Conservation (phyloP, 2,329 filamentous ascomycete species). For the Apiospora hydei region DNA sequence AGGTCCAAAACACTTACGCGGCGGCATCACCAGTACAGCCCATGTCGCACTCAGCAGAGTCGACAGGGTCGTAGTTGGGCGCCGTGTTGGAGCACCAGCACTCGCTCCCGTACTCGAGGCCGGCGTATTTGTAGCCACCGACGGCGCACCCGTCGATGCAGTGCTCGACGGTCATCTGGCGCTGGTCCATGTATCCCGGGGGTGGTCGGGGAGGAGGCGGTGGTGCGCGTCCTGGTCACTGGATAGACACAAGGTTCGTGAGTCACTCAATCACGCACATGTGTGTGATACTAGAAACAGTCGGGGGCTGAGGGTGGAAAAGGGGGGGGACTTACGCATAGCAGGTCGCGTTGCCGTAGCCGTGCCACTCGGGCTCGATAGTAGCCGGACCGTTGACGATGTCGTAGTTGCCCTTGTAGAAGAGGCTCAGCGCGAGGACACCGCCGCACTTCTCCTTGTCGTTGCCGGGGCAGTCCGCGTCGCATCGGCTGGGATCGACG, state of each 20-base stretch:
- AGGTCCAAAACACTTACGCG: neutral
- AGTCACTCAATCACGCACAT: no score
- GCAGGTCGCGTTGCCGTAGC: neutral
- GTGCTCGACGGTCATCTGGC: slow-evolving; percentile 46
- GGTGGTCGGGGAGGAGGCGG: neutral
- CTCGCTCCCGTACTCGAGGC: slow-evolving; percentile 45
- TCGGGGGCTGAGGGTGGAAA: neutral
- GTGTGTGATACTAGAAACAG: no score
- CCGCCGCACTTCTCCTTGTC: slow-evolving; percentile 20
- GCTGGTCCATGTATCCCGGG: slow-evolving; percentile 28
- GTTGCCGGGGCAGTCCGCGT: slow-evolving; percentile 1
- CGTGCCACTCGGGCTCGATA: neutral
- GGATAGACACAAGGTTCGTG: neutral
- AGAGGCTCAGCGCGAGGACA: slow-evolving; percentile 7
- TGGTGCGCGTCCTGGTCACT: slow-evolving; percentile 3
- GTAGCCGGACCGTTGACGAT: neutral
- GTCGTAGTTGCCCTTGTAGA: slow-evolving; percentile 15
- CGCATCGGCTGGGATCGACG: neutral
- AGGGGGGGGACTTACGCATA: neutral
- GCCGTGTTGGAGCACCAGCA: slow-evolving; percentile 40
- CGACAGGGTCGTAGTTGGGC: slow-evolving; percentile 21
- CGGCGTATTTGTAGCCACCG: slow-evolving; percentile 45
- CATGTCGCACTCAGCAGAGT: slow-evolving; percentile 13
- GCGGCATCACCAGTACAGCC: slow-evolving; percentile 16
- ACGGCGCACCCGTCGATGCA: slow-evolving; percentile 40